Percentiles rank a stretch among this genome's conserved stretches.
Evolutionary conservation across 495 filamentous ascomycete genomes (phyloP).

Genomic region (Wilcoxina mikolae): DNA sequence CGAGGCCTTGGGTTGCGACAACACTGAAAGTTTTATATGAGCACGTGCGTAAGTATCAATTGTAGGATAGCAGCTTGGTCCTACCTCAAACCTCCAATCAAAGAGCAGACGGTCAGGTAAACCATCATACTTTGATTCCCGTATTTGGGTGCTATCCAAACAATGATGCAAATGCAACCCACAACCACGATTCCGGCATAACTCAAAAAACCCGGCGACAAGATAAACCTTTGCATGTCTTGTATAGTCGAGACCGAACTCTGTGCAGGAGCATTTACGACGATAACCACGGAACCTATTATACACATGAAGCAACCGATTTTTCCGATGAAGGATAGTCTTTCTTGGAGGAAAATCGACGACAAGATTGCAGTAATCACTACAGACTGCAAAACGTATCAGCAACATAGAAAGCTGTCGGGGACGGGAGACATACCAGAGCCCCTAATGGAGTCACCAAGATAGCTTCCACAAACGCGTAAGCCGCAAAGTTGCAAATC

Average conservation of each 20-base stretch:
- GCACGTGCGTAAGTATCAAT: slow-evolving; percentile 3
- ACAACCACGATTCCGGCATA: slow-evolving; percentile 77
- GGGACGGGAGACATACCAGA: slow-evolving; percentile 31
- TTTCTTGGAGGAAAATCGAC: slow-evolving; percentile 91
- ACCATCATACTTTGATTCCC: slow-evolving; percentile 96
- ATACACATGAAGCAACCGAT: slow-evolving; percentile 94
- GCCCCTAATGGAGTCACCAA: slow-evolving; percentile 89
- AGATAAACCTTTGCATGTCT: slow-evolving; percentile 79
- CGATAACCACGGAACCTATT: slow-evolving; percentile 81
- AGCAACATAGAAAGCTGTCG: neutral
- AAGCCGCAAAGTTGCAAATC: slow-evolving; percentile 93
- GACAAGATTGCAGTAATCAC: slow-evolving; percentile 87
- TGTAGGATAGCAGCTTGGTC: neutral
- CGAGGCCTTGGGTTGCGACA: slow-evolving; percentile 85
- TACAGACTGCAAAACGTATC: slow-evolving; percentile 41
- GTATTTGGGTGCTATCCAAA: slow-evolving; percentile 79
- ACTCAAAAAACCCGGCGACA: slow-evolving; percentile 69
- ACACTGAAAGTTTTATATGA: no score
- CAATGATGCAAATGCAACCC: slow-evolving; percentile 51
- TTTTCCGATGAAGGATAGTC: slow-evolving; percentile 88
- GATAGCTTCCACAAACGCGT: slow-evolving; percentile 94
- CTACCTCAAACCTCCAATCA: slow-evolving; percentile 68
- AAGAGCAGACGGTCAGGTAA: slow-evolving; percentile 88
- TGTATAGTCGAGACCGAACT: slow-evolving; percentile 79
- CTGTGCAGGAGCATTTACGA: slow-evolving; percentile 78